Evolutionary conservation across 163 green algal genomes (phyloP), one percentile per base, ranked within the genome.

Genomic region (Scenedesmus sp.): DNA sequence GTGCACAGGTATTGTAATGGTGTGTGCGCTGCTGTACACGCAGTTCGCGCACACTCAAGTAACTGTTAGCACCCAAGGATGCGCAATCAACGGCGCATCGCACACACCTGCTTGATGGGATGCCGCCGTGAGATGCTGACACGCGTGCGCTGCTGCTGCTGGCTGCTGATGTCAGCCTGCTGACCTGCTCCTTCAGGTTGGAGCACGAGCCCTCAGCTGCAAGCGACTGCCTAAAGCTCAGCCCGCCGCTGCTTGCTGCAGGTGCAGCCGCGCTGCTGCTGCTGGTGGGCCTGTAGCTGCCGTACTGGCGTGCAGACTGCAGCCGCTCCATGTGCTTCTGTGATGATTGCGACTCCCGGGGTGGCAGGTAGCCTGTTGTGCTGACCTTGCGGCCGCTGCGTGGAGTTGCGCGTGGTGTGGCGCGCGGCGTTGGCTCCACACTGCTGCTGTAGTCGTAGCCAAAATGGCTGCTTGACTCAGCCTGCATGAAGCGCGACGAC

Each of bases 291-390:
- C 87, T 73, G 87, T 76, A 91, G 3, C 2, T 79, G 55, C 87
- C 87, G 57, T 7, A 77, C 46, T 91, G 87, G 0, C 87, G 87
- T 15, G 87, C 87, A 56, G 87, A 91, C n/a, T 85, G 70, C 70
- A 91, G 73, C 54, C 87, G 87, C 73, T 91, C 87, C 70, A 91
- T 34, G 87, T 91, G 87, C 73, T 86, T 86, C 1, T 86, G 70
- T 2, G 70, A 66, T 20, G 87, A 91, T 4, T 46, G 4, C 4
- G 34, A 55, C 56, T 91, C 87, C 16, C 87, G 55, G 2, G 54
- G 87, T 59, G 87, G 87, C 87, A 91, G 26, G 20, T 64, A n/a
- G 4, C 76, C 77, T 23, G 16, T 52, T 2, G 46, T 26, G 86
- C 87, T 85, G 70, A 73, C 57, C 26, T 46, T 86, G 76, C 76